Evolutionary conservation across 2,329 filamentous ascomycete species (phyloP).

Genomic region (Fusarium irregulare): DNA sequence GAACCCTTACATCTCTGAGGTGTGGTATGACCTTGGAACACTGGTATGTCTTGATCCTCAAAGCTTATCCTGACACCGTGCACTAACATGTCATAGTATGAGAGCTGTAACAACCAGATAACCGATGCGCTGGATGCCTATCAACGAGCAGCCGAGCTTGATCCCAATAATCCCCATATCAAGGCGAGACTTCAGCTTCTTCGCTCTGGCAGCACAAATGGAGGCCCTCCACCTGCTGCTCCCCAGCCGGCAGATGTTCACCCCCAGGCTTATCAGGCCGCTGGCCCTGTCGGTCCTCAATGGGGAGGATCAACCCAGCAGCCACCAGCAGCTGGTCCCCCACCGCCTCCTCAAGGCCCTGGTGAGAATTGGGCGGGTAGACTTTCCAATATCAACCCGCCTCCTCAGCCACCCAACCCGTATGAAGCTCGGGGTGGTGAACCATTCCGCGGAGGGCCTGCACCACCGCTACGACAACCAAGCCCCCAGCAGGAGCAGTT

Average conservation of each 20-base stretch:
- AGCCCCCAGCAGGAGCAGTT: constrained; percentile 78
- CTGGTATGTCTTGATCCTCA: constrained; percentile 70
- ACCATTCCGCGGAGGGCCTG: constrained; percentile 73
- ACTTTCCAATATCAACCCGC: constrained; percentile 81
- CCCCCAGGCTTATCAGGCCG: constrained; percentile 89
- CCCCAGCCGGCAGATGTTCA: constrained; percentile 97
- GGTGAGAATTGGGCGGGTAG: constrained; percentile 70
- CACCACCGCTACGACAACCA: constrained; percentile 75
- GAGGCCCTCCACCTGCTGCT: constrained; percentile 78
- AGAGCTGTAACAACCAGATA: constrained; percentile 99
- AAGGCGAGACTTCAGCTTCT: constrained; percentile 92
- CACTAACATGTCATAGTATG: constrained; percentile 73
- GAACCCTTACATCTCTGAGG: constrained; percentile 98
- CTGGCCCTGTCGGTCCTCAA: constrained; percentile 84
- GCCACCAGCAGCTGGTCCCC: constrained; percentile 63
- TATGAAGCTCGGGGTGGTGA: constrained; percentile 78
- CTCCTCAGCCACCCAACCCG: constrained; percentile 81
- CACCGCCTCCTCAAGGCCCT: constrained; percentile 69
- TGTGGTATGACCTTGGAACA: constrained; percentile 98
- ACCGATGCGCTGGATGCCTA: constrained; percentile 96
- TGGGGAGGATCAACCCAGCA: constrained; percentile 84
- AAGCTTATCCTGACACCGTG: not conserved
- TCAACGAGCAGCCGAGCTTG: constrained; percentile 91
- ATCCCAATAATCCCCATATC: constrained; percentile 93
- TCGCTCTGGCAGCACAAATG: constrained; percentile 80